Evolutionary conservation across 345 rosid species (phyloP).

Genomic region (Bruguiera gymnorhiza): DNA sequence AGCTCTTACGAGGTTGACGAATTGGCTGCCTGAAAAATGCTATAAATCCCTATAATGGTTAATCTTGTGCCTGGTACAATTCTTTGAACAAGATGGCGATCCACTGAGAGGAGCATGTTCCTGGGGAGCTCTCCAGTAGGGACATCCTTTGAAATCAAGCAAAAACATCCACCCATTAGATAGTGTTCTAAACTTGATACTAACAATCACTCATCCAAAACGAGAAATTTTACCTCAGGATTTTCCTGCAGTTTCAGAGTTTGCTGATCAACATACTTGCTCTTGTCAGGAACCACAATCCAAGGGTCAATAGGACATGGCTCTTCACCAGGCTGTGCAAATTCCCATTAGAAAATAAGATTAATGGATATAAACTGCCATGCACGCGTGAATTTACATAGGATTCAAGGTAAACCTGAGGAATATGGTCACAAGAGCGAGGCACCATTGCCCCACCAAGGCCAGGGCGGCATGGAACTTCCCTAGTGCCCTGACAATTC

Average conservation of each 20-base stretch:
- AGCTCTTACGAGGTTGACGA: constrained; percentile 61
- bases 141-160: constrained; percentile 60
- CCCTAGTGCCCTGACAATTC: constrained; percentile 70
- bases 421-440: constrained; percentile 81
- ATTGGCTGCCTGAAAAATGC: constrained; percentile 82
- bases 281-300: constrained; percentile 92
- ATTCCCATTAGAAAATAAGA: constrained; percentile 6
- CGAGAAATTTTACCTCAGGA: constrained; percentile 61
- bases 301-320: constrained; percentile 96
- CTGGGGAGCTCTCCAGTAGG: constrained; percentile 99
- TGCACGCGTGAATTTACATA: background rate
- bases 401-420: constrained; percentile 57
- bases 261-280: constrained; percentile 95
- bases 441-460: constrained; percentile 98
- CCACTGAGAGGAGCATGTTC: constrained; percentile 89
- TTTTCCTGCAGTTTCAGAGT: constrained; percentile 93
- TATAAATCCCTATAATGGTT: constrained; percentile 90
- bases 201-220: background rate
- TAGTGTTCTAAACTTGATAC: background rate
- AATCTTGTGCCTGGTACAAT: constrained; percentile 92
- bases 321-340: constrained; percentile 78
- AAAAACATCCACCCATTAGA: constrained; percentile 8
- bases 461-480: constrained; percentile 87
- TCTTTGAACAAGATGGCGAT: constrained; percentile 81
- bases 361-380: background rate